Evolutionary conservation across 306 rosid genomes (phyloP), one percentile per base, ranked within the genome.

Genomic region (Canavalia gladiata): DNA sequence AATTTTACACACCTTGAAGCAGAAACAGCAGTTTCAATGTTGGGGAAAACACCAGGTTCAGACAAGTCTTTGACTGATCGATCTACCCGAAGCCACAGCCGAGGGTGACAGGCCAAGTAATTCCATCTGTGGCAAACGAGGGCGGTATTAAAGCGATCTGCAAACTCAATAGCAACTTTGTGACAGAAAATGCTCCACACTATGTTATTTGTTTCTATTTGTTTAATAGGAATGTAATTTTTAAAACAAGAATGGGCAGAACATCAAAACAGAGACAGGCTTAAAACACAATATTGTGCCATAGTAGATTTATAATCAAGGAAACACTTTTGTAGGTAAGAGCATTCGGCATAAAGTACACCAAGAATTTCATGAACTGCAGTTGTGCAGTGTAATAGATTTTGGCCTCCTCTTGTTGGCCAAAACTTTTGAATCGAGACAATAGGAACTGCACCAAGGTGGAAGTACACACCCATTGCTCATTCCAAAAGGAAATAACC

Each of bases 91-190:
- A 95, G 90, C 99, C 99, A 95, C 63, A 91, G 72, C 41, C 92
- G 94, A 85, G 98, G 99, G 78, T 95, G 98, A 87, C 99, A 95
- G 6, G 98, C 97, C 92, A 95, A 83, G 90, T 88, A 89, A 67
- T 86, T 87, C 97, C 97, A 95, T 91, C 97, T 95, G 99, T 87
- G 92, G 99, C 98, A 95, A 93, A 93, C 99, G 93, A 95, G 97
- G 93, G 99, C 99, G 85, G 98, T 81, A 94, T 95, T 93, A 95
- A 93, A 91, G 92, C 98, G 97, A 93, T 95, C 99, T 95, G 99
- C 99, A 95, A 90, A 87, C 97, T 90, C 99, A 90, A 89, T 89
- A 88, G 85, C 87, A 88, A 85, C 82, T 78, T 73, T 50, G 88
- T 87, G 92, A 94, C 89, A 85, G 81, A 84, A 79, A 72, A 72